Conservation (phyloP, 805 yeast species). For the Ascoidea tarda region DNA sequence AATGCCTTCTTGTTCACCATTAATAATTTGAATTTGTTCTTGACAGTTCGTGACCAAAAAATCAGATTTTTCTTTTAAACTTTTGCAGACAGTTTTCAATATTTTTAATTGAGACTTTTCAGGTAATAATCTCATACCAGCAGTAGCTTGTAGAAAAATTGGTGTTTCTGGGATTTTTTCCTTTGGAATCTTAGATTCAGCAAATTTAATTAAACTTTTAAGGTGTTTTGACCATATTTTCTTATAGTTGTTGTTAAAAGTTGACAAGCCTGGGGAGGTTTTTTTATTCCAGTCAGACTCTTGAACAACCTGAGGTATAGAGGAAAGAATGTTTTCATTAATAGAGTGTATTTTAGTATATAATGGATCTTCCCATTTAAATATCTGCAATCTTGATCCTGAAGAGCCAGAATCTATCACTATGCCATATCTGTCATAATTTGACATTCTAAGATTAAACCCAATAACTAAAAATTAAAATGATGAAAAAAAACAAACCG, state of each 20-base stretch:
- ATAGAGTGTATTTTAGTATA: conserved; percentile 17
- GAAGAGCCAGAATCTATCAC: conserved; percentile 94
- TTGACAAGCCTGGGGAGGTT: conserved; percentile 75
- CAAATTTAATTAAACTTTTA: conserved; percentile 48
- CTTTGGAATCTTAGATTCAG: conserved; percentile 55
- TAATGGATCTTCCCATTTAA: conserved; percentile 55
- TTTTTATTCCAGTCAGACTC: conserved; percentile 58
- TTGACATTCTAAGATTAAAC: background rate
- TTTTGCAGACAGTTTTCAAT: conserved; percentile 44
- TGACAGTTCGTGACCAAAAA: conserved; percentile 46
- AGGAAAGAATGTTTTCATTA: conserved; percentile 23
- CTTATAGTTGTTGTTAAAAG: conserved; percentile 37
- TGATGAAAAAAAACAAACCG: no score
- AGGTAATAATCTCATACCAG: conserved; percentile 83
- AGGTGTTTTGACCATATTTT: conserved; percentile 64
- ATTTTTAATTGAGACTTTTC: conserved; percentile 36
- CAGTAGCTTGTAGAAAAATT: conserved; percentile 84
- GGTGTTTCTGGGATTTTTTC: conserved; percentile 58
- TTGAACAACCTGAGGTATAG: conserved; percentile 58
- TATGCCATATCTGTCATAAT: conserved; percentile 45
- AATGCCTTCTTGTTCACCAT: conserved; percentile 88
- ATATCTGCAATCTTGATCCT: conserved; percentile 80
- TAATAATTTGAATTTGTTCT: conserved; percentile 71
- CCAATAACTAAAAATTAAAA: no score
- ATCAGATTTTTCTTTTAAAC: conserved; percentile 35